phyloP scores from a whole-genome alignment of 1,139 yeast species.

The Saccharomyces hybrid region DNA sequence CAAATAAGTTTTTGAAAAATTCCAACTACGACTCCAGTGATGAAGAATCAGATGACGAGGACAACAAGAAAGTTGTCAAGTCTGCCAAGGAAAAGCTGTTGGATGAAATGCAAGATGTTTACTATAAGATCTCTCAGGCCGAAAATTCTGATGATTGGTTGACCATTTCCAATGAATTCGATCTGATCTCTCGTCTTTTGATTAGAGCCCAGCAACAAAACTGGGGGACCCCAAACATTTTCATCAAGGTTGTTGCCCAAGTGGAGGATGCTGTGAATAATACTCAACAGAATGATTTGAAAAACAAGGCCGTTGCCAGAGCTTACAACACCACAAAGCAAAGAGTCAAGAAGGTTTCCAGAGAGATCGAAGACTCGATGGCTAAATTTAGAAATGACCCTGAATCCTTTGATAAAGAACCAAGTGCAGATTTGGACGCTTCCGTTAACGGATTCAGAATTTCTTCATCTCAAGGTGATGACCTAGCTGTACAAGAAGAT shows the following conservation, averaged over 20 bases:
- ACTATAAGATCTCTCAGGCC: conserved; percentile 63
- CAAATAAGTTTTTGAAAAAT: conserved; percentile 30
- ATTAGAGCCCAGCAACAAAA: conserved; percentile 70
- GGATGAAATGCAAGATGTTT: conserved; percentile 71
- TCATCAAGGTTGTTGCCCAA: conserved; percentile 59
- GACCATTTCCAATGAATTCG: conserved; percentile 67
- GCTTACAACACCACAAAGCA: conserved; percentile 86
- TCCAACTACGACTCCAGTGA: conserved; percentile 36
- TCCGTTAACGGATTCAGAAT: conserved; percentile 33
- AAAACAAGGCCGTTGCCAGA: conserved; percentile 77
- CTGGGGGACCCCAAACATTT: conserved; percentile 62
- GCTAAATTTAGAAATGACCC: conserved; percentile 63
- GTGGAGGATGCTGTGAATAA: conserved; percentile 65
- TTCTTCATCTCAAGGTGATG: conserved; percentile 29
- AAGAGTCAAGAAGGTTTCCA: conserved; percentile 73
- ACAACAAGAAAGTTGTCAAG: conserved; percentile 71
- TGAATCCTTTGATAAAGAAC: conserved; percentile 57
- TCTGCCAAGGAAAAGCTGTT: conserved; percentile 87
- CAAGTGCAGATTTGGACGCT: conserved; percentile 22
- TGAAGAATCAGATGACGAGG: conserved; percentile 47
- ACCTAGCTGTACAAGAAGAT: conserved; percentile 32
- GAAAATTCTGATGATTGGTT: conserved; percentile 77
- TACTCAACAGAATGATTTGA: conserved; percentile 53
- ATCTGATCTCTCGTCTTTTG: conserved; percentile 59
- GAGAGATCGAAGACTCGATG: conserved; percentile 52